Conservation (phyloP, 352 stramenopile genomes). For the Globisporangium carolinianum region DNA sequence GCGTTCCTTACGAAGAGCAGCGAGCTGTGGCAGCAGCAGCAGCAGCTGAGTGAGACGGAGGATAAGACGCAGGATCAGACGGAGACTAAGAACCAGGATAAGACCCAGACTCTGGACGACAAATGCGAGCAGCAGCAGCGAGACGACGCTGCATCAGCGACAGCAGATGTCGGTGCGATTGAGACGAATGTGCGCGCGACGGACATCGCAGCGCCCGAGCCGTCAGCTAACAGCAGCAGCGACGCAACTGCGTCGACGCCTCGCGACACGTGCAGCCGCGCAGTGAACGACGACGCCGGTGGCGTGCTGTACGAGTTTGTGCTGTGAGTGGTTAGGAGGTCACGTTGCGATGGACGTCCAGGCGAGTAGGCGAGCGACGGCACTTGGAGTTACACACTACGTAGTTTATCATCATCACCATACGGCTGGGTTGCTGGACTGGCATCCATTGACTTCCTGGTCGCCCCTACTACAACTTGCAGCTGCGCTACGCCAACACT, state of each 20-base stretch:
- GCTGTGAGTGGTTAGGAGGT: constrained; percentile 17
- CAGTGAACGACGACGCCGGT: constrained; percentile 6
- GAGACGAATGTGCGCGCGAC: no score
- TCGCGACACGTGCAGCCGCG: not conserved
- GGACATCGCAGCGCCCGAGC: no score
- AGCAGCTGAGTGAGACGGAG: constrained; percentile 19
- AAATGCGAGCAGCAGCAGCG: not conserved
- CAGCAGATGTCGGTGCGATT: constrained; percentile 1
- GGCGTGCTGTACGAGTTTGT: constrained; percentile 65
- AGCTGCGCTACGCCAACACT: not conserved
- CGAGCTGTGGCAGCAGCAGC: constrained; percentile 38
- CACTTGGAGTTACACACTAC: not conserved
- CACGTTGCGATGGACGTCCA: not conserved
- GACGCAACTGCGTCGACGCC: constrained; percentile 2
- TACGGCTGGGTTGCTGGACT: not conserved
- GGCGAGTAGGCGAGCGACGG: not conserved
- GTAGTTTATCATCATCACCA: constrained; percentile 1
- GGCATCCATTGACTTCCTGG: no score
- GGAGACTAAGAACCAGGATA: constrained; percentile 5
- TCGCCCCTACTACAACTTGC: no score
- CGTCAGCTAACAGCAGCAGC: not conserved
- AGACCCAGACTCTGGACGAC: no score
- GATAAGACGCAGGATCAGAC: constrained; percentile 7
- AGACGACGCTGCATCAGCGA: constrained; percentile 9
- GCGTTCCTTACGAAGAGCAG: constrained; percentile 36